Evolutionary conservation across 768 basidiomycete species (phyloP), one percentile per base, ranked within the genome.

Genomic region (Boletus pseudopeckii): DNA sequence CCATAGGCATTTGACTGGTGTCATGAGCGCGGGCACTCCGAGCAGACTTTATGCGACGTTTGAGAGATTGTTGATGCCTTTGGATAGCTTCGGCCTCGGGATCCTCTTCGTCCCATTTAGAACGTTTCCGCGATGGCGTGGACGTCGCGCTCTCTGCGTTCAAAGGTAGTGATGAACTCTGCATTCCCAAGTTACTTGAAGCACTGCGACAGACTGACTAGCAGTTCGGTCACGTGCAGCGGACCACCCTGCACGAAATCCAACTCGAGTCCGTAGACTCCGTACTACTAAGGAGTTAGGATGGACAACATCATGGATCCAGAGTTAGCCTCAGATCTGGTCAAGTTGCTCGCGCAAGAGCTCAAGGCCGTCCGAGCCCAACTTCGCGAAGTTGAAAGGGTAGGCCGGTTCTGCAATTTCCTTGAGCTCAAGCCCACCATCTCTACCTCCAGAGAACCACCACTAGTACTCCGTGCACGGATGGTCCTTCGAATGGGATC

Each of bases 51-150:
- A 72, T 61, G 24, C 82, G 79, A 54, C 84, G 82, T 67, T 83
- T 89, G 20, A 75, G 74, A 24, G 77, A 74, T 34, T 74, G 73
- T 18, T 71, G 71, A 20, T 60, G 62, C 1, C 64, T 54, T n/a
- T 71, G 53, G 24, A 63, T 52, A 53, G 74, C 73, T 24, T 77
- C 70, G 14, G 65, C 74, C 22, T 75, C 72, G 5, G 77, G 75
- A 24, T 83, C 81, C n/a, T 71, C 71, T 36, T 67, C 62, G 43
- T 79, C 77, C 89, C 89, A 91, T 68, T 86, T 88, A 10, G 88
- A 88, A n/a, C 87, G 80, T 70, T 88, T 90, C 50, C 80, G 77
- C 18, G 83, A 81, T 5, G 84, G 82, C 0, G 84, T 83, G 20
- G 79, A 80, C 2, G 80, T 52, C 32, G 48, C 32, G 30, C 20